Percentiles rank a stretch among this genome's conserved stretches.
These are phyloP conservation scores for Ceratobasidium sp. DNA, from an alignment of 1,284 basidiomycete species.

Conservation along the genomic window DNA sequence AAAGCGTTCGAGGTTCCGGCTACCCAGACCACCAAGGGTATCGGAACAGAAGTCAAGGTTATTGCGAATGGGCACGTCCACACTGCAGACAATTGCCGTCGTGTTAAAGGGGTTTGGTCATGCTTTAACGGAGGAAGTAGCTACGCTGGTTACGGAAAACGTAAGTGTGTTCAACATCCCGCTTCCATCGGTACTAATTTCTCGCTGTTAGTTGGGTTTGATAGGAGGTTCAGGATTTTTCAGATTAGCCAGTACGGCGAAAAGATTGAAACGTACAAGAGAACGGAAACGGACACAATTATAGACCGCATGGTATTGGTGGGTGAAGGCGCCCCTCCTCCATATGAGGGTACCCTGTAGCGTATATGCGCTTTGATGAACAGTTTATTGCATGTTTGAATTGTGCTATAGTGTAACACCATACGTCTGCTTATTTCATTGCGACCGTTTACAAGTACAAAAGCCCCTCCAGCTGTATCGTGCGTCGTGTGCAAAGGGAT, in stretches of 20 bases:
- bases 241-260: slow-evolving; percentile 89
- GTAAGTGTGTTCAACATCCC: slow-evolving; percentile 59
- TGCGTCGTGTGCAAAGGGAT: not conserved
- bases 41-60: slow-evolving; percentile 77
- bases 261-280: slow-evolving; percentile 88
- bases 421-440: slow-evolving; percentile 1
- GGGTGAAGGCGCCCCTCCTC: slow-evolving; percentile 54
- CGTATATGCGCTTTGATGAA: not conserved
- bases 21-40: slow-evolving; percentile 68
- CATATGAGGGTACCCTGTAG: slow-evolving; percentile 27
- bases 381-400: not conserved
- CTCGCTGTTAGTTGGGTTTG: slow-evolving; percentile 65
- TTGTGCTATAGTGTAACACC: slow-evolving; percentile 24
- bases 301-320: slow-evolving; percentile 72
- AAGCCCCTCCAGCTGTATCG: not conserved
- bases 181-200: not conserved
- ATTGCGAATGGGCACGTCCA: slow-evolving; percentile 90
- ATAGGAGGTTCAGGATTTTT: slow-evolving; percentile 88
- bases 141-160: slow-evolving; percentile 84
- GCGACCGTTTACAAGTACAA: not conserved
- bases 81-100: slow-evolving; percentile 86
- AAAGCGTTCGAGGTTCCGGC: slow-evolving; percentile 54
- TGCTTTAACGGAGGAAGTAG: slow-evolving; percentile 92
- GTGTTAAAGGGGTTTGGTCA: slow-evolving; percentile 87
- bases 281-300: slow-evolving; percentile 77